phyloP scores from a whole-genome alignment of 345 rosid genomes.

The rapeseed (Brassica napus) region Da-Ae NC_063448.1:8256001-8256500 shows the following conservation, averaged over 20 bases:
- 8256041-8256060: conserved; percentile 43
- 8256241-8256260: conserved; percentile 20
- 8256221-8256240: conserved; percentile 34
- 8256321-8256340: conserved; percentile 17
- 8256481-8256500: not conserved
- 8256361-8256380: not conserved
- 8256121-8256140: conserved; percentile 35
- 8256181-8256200: conserved; percentile 32
- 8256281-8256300: conserved; percentile 19
- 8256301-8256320: conserved; percentile 12
- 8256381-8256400: not conserved
- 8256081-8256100: conserved; percentile 38
- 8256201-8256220: conserved; percentile 29
- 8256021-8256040: conserved; percentile 44
- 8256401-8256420: not conserved
- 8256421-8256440: not conserved
- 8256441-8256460: not conserved
- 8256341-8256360: not conserved
- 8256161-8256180: conserved; percentile 29
- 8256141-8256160: conserved; percentile 26
- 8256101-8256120: conserved; percentile 27
- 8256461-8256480: not conserved
- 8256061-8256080: conserved; percentile 47
- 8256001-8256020: conserved; percentile 56
- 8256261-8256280: conserved; percentile 34